Evolutionary conservation across 257 asterid genomes (phyloP), one percentile per base, ranked within the genome.

Genomic region (Petunia axillaris): DNA sequence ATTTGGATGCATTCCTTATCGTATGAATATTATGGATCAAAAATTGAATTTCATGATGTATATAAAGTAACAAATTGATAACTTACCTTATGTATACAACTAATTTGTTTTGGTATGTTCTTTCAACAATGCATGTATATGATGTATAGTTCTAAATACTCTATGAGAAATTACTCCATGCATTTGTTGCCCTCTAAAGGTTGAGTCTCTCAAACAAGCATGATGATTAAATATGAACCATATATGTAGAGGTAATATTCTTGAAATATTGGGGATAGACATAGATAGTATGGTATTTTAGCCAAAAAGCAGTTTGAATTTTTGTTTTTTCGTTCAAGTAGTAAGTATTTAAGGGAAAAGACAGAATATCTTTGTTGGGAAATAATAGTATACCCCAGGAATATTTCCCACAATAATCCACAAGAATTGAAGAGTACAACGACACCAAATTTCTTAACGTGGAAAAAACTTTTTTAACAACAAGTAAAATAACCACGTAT

Each of bases 1-100:
- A 94, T 41, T 82, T 94, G 43, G 98, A 94, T 75, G 97, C 98
- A 36, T 93, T 91, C 81, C 88, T 93, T 63, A 94, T 97, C 5
- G 98, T 97, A 48, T 25, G 25, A 25, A 25, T 48, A 1, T 48
- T 48, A 48, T 8, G 9, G 8, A 48, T 48, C 53, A 48, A 48
- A 46, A 48, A 5, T 5, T 48, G 53, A 48, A 4, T 48, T 48
- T 53, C 60, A 54, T 54, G 60, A n/a, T 54, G 3, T 3, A 0
- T 25, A 2, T 46, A 13, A 16, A 14, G 16, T 13, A 13, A 54
- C 60, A 54, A 54, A 54, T 16, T 54, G 14, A 3, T 55, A 14
- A 55, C 60, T 55, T 64, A 11, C 25, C 48, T 4, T 64, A 48
- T 5, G 48, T 64, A 38, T 37, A 5, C 71, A 14, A 38, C 48